phyloP scores from a whole-genome alignment of 495 filamentous ascomycete species.

The Hypomontagnella monticulosa region DNA sequence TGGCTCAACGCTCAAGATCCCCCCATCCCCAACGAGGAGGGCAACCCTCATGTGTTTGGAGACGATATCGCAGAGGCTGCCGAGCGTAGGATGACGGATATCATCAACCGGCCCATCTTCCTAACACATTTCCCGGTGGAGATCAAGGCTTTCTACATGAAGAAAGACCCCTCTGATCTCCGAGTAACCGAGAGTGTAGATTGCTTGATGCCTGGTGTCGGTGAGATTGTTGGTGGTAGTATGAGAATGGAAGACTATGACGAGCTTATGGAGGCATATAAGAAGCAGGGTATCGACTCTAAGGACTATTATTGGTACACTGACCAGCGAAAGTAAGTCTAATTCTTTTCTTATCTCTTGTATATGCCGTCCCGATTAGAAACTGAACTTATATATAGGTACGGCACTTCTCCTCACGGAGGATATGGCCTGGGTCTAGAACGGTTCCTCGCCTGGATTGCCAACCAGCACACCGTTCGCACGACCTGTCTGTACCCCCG shows the following conservation, averaged over 20 bases:
- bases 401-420: constrained; percentile 92
- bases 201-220: constrained; percentile 94
- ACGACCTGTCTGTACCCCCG: constrained; percentile 92
- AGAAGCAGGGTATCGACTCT: constrained; percentile 84
- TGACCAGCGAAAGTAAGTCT: constrained; percentile 92
- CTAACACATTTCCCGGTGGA: constrained; percentile 95
- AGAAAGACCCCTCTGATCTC: constrained; percentile 81
- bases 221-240: constrained; percentile 95
- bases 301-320: constrained; percentile 99
- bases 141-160: constrained; percentile 99
- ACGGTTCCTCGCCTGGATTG: constrained; percentile 97
- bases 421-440: constrained; percentile 96
- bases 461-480: constrained; percentile 87
- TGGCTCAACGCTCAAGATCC: constrained; percentile 87
- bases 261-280: constrained; percentile 90
- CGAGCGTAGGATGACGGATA: constrained; percentile 96
- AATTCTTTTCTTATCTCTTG: background rate
- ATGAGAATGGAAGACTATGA: constrained; percentile 96
- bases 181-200: constrained; percentile 98
- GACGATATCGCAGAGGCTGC: constrained; percentile 99
- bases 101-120: constrained; percentile 94
- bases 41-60: constrained; percentile 86
- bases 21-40: constrained; percentile 89
- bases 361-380: background rate
- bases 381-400: constrained; percentile 64